Evolutionary conservation across 2,329 filamentous ascomycete genomes (phyloP).

Genomic region (Phyllosticta citribraziliensis): DNA sequence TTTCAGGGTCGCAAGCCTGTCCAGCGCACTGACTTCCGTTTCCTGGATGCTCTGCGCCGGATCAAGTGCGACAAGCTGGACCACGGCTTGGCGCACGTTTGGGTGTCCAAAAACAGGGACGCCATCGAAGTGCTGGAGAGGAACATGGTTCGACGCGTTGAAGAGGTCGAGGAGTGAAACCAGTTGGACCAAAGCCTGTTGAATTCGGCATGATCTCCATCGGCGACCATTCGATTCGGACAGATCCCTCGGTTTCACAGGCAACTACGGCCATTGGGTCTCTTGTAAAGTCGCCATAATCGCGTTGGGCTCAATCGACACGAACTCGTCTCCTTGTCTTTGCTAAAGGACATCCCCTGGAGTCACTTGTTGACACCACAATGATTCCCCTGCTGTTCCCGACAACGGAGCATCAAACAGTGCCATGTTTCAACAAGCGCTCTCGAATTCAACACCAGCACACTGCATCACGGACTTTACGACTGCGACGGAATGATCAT

Average conservation of each 20-base stretch:
- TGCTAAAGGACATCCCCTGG: too few relatives aligned
- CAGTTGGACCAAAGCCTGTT: too few relatives aligned
- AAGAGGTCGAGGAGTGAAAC: background rate
- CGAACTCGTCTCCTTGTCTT: background rate
- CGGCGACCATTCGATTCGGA: too few relatives aligned
- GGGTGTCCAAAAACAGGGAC: background rate
- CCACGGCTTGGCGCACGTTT: background rate
- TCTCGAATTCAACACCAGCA: background rate
- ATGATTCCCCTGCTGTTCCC: background rate
- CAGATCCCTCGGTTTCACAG: too few relatives aligned
- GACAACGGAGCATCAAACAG: background rate
- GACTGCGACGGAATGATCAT: too few relatives aligned
- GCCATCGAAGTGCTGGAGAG: background rate
- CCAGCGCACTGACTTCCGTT: conserved; percentile 28
- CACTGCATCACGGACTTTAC: background rate
- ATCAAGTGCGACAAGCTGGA: conserved; percentile 32
- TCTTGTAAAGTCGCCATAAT: too few relatives aligned
- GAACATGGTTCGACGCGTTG: background rate
- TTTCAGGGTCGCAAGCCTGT: conserved; percentile 34
- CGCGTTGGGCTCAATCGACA: too few relatives aligned
- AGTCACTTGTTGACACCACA: background rate
- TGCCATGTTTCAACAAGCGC: background rate
- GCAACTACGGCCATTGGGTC: too few relatives aligned
- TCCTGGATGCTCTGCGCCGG: conserved; percentile 35
- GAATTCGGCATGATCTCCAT: too few relatives aligned